phyloP scores from a whole-genome alignment of 306 rosid species.

The Cucumis cinereus region DNA sequence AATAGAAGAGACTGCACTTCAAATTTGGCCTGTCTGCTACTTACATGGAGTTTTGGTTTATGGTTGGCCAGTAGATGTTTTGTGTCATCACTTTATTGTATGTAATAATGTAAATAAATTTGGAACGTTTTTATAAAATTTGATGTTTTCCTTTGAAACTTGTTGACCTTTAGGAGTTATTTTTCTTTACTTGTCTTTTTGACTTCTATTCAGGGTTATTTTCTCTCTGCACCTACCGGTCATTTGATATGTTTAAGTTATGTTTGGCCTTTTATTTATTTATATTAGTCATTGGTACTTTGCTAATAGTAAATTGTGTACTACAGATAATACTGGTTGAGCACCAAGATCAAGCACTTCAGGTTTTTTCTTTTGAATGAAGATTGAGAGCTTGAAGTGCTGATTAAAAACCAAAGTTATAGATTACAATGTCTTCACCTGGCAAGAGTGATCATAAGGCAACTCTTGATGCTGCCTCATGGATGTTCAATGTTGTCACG shows the following conservation, averaged over 20 bases:
- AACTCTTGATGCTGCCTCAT: slow-evolving; percentile 61
- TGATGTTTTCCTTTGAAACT: not conserved
- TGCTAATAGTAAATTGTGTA: not conserved
- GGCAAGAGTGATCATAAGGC: slow-evolving; percentile 68
- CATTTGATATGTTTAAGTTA: not conserved
- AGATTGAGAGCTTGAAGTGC: slow-evolving; percentile 19
- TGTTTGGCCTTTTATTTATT: not conserved
- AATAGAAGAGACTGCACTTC: not conserved
- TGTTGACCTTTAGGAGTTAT: not conserved
- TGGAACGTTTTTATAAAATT: not conserved
- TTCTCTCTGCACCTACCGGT: not conserved
- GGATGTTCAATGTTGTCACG: slow-evolving; percentile 87
- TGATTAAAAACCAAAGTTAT: not conserved
- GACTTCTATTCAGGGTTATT: not conserved
- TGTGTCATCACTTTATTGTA: not conserved
- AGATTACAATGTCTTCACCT: slow-evolving; percentile 36
- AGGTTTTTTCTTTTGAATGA: slow-evolving; percentile 6
- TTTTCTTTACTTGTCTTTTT: not conserved
- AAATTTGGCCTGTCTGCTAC: not conserved
- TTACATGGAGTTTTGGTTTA: not conserved
- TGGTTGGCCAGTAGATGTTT: not conserved
- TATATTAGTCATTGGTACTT: not conserved
- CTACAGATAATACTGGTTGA: not conserved
- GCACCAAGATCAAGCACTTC: slow-evolving; percentile 2
- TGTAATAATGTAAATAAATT: not conserved